Conservation (phyloP, 2,329 filamentous ascomycete genomes). For the Phyllosticta capitalensis region DNA sequence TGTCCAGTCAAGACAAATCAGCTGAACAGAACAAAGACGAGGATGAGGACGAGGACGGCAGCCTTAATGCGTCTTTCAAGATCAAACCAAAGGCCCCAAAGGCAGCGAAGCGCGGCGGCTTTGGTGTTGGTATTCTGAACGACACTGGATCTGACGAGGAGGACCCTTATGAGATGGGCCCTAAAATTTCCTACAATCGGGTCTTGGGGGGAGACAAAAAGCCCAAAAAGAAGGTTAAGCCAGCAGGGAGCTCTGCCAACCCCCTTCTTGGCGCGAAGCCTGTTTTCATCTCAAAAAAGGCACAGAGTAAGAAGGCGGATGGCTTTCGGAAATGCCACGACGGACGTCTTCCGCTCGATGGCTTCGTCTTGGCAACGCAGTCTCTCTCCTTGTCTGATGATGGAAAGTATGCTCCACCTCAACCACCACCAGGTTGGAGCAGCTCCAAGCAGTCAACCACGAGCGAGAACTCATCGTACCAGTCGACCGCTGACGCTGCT, state of each 20-base stretch:
- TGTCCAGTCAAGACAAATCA: constrained; percentile 27
- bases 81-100: constrained; percentile 28
- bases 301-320: constrained; percentile 29
- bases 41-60: constrained; percentile 21
- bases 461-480: constrained; percentile 31
- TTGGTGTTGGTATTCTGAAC: constrained; percentile 83
- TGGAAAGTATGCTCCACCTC: constrained; percentile 50
- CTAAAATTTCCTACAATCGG: constrained; percentile 78
- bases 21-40: constrained; percentile 23
- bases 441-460: constrained; percentile 41
- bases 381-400: constrained; percentile 33
- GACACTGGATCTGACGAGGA: constrained; percentile 93
- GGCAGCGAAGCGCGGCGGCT: constrained; percentile 55
- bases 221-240: constrained; percentile 45
- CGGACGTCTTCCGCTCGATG: constrained; percentile 66
- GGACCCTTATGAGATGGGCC: constrained; percentile 85
- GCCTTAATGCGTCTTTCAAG: neutral
- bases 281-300: constrained; percentile 65
- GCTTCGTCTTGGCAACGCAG: constrained; percentile 62
- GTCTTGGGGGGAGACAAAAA: constrained; percentile 76
- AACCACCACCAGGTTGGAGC: constrained; percentile 66
- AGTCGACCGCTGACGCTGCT: constrained; percentile 67
- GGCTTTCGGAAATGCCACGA: constrained; percentile 68
- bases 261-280: constrained; percentile 57
- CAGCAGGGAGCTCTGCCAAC: constrained; percentile 46